Evolutionary conservation across 1,284 basidiomycete genomes (phyloP).

Genomic region (Microbotryum intermedium): DNA sequence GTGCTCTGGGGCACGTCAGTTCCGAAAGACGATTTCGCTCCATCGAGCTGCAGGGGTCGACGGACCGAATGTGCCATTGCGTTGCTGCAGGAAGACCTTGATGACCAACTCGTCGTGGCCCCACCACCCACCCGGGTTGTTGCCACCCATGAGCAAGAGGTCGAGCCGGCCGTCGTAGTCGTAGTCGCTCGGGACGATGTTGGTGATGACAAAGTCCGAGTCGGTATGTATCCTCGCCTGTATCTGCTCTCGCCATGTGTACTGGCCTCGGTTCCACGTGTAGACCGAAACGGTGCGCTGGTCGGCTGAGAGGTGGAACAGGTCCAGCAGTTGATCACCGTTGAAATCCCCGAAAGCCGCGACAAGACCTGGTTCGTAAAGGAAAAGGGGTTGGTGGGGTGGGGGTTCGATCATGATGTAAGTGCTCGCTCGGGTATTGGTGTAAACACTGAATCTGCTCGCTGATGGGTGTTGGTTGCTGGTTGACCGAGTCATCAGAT

Average conservation of each 20-base stretch:
- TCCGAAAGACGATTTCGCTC: conserved; percentile 7
- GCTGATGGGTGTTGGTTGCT: too few species aligned
- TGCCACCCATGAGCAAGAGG: conserved; percentile 66
- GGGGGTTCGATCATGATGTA: conserved; percentile 49
- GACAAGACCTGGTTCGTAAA: conserved; percentile 56
- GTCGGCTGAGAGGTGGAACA: conserved; percentile 63
- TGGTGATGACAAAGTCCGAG: conserved; percentile 42
- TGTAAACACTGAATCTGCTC: too few species aligned
- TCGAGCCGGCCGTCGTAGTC: conserved; percentile 86
- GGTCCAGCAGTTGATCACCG: conserved; percentile 87
- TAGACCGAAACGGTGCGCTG: conserved; percentile 65
- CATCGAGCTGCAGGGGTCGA: conserved; percentile 2
- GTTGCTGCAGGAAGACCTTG: conserved; percentile 55
- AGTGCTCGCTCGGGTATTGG: too few species aligned
- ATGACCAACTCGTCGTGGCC: conserved; percentile 41
- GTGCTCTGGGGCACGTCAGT: background rate
- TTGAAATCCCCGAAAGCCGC: conserved; percentile 90
- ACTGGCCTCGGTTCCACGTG: conserved; percentile 73
- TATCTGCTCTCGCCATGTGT: conserved; percentile 51
- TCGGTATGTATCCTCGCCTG: conserved; percentile 36
- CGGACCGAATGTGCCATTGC: conserved; percentile 61
- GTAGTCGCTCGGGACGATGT: conserved; percentile 86
- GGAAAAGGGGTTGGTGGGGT: conserved; percentile 68
- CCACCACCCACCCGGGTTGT: conserved; percentile 44
- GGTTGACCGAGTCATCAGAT: too few species aligned